A percentile compares a stretch with the other conserved stretches of the same genome.
Evolutionary conservation across 345 rosid genomes (phyloP).

Genomic region (Firmiana major): DNA sequence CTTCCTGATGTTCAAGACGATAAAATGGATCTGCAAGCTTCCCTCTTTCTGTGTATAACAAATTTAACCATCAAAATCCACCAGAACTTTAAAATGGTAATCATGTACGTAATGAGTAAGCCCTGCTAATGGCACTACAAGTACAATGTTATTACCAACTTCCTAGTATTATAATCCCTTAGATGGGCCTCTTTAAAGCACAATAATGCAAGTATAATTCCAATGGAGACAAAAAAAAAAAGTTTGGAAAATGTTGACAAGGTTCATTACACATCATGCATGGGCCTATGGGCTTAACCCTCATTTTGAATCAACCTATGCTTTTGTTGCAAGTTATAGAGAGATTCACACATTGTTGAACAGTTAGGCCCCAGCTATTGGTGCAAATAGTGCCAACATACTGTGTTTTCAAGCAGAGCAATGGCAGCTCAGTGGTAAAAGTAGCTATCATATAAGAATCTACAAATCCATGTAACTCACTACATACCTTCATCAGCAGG

Average conservation of each 20-base stretch:
- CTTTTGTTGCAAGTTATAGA: background rate
- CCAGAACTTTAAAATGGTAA: background rate
- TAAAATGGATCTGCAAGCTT: constrained; percentile 96
- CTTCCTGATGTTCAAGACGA: constrained; percentile 91
- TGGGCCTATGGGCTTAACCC: background rate
- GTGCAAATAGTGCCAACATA: background rate
- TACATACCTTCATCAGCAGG: constrained; percentile 87
- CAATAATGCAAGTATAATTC: background rate
- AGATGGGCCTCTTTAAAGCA: background rate
- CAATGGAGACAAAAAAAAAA: background rate
- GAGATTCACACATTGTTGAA: background rate
- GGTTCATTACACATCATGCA: background rate
- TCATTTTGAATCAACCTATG: background rate
- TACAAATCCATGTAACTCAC: constrained; percentile 8
- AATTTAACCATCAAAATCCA: constrained; percentile 13
- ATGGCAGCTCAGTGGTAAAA: background rate
- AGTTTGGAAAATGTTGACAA: background rate
- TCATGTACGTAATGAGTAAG: background rate
- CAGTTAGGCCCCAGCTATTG: background rate
- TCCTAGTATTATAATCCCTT: background rate
- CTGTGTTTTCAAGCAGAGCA: background rate
- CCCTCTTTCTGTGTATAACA: constrained; percentile 58
- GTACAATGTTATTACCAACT: background rate
- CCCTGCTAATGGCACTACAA: background rate
- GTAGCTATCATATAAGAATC: background rate